Base-by-base conservation (phyloP, 2,329 filamentous ascomycete species). In the Alternaria brassicicola region DNA sequence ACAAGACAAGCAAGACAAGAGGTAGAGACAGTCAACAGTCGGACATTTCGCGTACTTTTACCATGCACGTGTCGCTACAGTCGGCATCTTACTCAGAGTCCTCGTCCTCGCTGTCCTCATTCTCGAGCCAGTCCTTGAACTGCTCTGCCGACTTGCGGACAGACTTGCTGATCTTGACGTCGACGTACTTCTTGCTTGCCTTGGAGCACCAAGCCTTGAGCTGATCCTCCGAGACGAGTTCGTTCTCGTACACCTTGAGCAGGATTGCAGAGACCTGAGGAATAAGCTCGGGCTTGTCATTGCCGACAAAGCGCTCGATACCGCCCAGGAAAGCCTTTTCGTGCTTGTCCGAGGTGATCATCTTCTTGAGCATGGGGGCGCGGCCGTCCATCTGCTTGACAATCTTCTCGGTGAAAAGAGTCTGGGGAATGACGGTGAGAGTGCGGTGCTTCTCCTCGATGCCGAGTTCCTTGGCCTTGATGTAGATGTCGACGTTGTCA, bases 121-220 rank as follows among this genome's bases (percentile, higher is more conserved):
- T 92, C 59, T 67, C 63, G 57, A 98, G 92, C 94, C 93, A 98
- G 71, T 88, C 90, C 74, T 97, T 85, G 86, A 99, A 99, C 65
- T 91, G 89, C 83, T 96, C 91, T 52, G 95, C 93, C 66, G 92
- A 90, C 84, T 96, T 94, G 82, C 93, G 92, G 63, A 98, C 93
- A 85, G 96, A 96, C 85, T 93, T 94, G 82, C 92, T 96, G 61
- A 88, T 93, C 59, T 89, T 77, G 61, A 96, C 80, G 77, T 98
- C 94, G 69, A 96, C 91, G 78, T 98, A 98, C 84, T 97, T 97
- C 89, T 96, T 97, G 87, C 92, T 97, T 59, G 94, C 93, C 85
- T 95, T 97, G 76, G 86, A 85, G 66, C 93, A 94, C 94, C 95
- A 99, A 69, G 89, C 89, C 80, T 89, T 91, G 76, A 96, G 87